Evolutionary conservation across 495 filamentous ascomycete species (phyloP).

Genomic region (Penicillium waksmanii): DNA sequence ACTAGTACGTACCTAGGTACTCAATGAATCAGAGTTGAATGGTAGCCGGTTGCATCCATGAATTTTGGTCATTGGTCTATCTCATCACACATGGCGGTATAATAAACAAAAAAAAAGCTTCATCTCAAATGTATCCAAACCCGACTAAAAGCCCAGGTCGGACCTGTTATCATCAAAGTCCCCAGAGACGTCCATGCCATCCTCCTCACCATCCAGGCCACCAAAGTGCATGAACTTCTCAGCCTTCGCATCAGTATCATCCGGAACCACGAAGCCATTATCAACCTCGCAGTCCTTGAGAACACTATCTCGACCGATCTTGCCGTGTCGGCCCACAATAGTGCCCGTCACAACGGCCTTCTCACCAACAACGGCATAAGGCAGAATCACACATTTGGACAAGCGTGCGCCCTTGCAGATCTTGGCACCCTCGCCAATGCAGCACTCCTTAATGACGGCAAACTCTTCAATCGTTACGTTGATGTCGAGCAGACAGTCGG

Average conservation of each 20-base stretch:
- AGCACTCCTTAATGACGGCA: conserved; percentile 82
- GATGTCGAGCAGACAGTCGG: conserved; percentile 77
- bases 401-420: conserved; percentile 81
- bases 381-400: conserved; percentile 85
- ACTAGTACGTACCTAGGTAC: too few relatives aligned
- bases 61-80: conserved; percentile 20
- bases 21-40: too few relatives aligned
- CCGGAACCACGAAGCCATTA: conserved; percentile 79
- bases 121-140: background rate
- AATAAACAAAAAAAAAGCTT: background rate
- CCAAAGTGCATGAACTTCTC: conserved; percentile 87
- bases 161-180: conserved; percentile 36
- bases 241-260: conserved; percentile 80
- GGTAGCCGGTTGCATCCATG: background rate
- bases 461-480: conserved; percentile 86
- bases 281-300: conserved; percentile 90
- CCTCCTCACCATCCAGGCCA: conserved; percentile 56
- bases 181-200: conserved; percentile 39
- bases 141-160: conserved; percentile 22
- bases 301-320: conserved; percentile 73
- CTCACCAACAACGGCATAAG: conserved; percentile 79
- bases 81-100: conserved; percentile 22
- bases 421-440: conserved; percentile 83
- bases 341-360: conserved; percentile 79
- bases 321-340: conserved; percentile 74